A percentile compares a stretch with the other conserved stretches of the same genome.
These are phyloP conservation scores for Gastrolobium villosum DNA, from an alignment of 306 rosid species.

Conservation along the genomic window DNA sequence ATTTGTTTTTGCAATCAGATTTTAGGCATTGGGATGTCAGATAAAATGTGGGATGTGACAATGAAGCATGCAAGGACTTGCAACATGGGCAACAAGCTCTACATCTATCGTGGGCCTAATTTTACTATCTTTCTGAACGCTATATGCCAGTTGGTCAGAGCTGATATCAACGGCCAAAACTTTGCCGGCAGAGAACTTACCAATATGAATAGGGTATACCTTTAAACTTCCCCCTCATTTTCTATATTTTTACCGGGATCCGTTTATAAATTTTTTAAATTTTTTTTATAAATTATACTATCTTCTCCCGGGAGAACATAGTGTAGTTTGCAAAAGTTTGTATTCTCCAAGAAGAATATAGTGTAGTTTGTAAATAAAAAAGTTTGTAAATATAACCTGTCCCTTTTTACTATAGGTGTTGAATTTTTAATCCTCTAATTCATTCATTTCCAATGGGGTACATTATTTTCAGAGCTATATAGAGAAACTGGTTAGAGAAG, in stretches of 20 bases:
- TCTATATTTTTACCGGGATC: too few relatives aligned
- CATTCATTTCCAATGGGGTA: not conserved
- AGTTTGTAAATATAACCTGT: too few relatives aligned
- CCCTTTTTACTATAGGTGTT: too few relatives aligned
- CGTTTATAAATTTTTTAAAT: too few relatives aligned
- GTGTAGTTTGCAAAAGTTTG: too few relatives aligned
- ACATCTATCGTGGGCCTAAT: constrained; percentile 48
- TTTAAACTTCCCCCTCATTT: not conserved
- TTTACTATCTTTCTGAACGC: constrained; percentile 54
- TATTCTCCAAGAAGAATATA: too few relatives aligned
- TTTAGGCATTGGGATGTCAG: constrained; percentile 88
- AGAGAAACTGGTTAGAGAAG: constrained; percentile 59
- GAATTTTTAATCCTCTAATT: constrained; percentile 22
- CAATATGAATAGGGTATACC: constrained; percentile 53
- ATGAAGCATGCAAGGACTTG: constrained; percentile 83
- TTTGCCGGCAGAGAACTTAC: constrained; percentile 41
- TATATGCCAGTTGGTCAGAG: constrained; percentile 69
- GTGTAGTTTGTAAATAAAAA: too few relatives aligned
- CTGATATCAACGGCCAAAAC: constrained; percentile 59
- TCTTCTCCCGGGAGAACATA: too few relatives aligned
- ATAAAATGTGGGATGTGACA: constrained; percentile 82
- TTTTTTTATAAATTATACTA: too few relatives aligned
- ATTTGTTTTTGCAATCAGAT: constrained; percentile 55
- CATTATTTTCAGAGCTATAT: constrained; percentile 52
- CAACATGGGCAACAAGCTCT: constrained; percentile 60